A percentile compares a stretch with the other conserved stretches of the same genome.
Conservation (phyloP, 2,329 filamentous ascomycete species). For the Pseudogymnoascus sp. region DNA sequence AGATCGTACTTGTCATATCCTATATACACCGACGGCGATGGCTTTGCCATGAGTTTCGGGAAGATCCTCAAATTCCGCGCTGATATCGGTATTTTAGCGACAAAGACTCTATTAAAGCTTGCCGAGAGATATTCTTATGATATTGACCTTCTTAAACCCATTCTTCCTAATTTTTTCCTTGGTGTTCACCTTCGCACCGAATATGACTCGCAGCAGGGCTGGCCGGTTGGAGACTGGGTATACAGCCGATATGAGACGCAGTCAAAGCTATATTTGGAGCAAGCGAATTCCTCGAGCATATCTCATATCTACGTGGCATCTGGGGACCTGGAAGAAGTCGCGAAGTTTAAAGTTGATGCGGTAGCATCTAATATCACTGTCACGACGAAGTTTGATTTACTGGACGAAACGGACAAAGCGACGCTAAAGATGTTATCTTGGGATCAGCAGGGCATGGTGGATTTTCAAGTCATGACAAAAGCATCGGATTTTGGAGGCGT, state of each 20-base stretch:
- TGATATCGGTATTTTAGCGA: background rate
- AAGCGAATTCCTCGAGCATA: constrained; percentile 9
- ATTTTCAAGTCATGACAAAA: constrained; percentile 13
- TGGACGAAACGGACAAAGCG: constrained; percentile 3
- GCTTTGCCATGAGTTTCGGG: constrained; percentile 8
- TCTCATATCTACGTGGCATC: constrained; percentile 14
- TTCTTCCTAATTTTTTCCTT: constrained; percentile 14
- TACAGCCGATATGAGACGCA: constrained; percentile 18
- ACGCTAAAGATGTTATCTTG: constrained; percentile 9
- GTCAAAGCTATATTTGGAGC: constrained; percentile 9
- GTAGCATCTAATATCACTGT: constrained; percentile 10
- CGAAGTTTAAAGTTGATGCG: constrained; percentile 9
- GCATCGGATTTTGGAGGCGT: constrained; percentile 13
- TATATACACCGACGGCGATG: constrained; percentile 10
- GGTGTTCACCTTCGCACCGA: constrained; percentile 22
- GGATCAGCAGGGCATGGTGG: constrained; percentile 15
- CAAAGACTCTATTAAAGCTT: background rate
- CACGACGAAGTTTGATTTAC: constrained; percentile 12
- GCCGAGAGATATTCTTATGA: constrained; percentile 9
- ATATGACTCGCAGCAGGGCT: constrained; percentile 17
- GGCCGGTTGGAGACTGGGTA: constrained; percentile 15
- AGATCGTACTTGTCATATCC: constrained; percentile 10
- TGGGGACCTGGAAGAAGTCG: constrained; percentile 10
- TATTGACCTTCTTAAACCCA: constrained; percentile 8
- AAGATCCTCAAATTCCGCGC: constrained; percentile 7